Evolutionary conservation across 2,329 filamentous ascomycete genomes (phyloP), one percentile per base, ranked within the genome.

Genomic region (Ustilaginoidea virens): DNA sequence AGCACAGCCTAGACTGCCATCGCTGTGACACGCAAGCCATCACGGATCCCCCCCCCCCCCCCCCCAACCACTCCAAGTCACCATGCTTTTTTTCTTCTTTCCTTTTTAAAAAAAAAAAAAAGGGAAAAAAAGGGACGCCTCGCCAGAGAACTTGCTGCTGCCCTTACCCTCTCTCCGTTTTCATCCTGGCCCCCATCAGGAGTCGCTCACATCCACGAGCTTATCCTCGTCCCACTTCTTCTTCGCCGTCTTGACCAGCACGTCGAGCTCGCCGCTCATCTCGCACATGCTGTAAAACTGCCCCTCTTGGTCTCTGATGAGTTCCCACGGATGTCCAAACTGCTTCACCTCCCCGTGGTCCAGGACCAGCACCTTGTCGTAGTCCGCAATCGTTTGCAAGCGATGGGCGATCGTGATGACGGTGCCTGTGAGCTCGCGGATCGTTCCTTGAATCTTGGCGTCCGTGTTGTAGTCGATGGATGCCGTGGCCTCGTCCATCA

Each of bases 401-500:
- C 90, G 74, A 55, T 98, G 90, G 1, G 90, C 90, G 45, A 98
- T 96, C 0, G 90, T 96, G 48, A 96, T 81, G 35, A 92, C 93
- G 0, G 90, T 98, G 51, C 85, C 82, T 39, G 75, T 79, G 42
- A 96, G 69, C 51, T 93, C 80, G n/a, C 85, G 78, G 36, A 98
- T 86, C 0, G 90, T 96, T 44, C 82, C 83, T 55, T 98, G 90
- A 41, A 98, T 96, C 59, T 93, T 94, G 28, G 77, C 67, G 46
- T 98, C 90, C 2, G 90, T 98, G 5, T 76, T 79, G 54, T 96
- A 96, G 56, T 98, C 90, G 46, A 98, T 96, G 0, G 82, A 92
- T 0, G 90, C 90, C 1, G 90, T 98, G 1, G 90, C 90, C 60
- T 98, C 90, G 53, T 98, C 90, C 90, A 98, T 96, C 47, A 98